Evolutionary conservation across 345 rosid species (phyloP).

Genomic region (Orychophragmus violaceus): DNA sequence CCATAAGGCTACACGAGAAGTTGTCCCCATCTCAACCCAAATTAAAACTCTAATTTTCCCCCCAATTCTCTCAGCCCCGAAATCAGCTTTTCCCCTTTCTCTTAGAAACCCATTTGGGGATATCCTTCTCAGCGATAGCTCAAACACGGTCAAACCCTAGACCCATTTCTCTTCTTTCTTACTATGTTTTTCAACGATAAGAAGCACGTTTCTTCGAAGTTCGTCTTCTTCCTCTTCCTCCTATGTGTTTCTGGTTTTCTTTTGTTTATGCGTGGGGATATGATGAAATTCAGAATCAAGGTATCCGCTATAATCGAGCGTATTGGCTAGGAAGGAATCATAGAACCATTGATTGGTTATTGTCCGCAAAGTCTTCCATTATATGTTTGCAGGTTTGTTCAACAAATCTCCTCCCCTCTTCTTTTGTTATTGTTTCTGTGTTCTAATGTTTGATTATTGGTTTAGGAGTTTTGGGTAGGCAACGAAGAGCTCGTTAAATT

Average conservation of each 20-base stretch:
- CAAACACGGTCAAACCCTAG: too few relatives aligned
- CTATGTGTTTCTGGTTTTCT: background rate
- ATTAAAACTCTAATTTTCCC: too few relatives aligned
- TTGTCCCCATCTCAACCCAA: too few relatives aligned
- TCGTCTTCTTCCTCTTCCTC: too few relatives aligned
- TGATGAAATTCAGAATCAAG: slow-evolving; percentile 55
- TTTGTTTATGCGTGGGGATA: background rate
- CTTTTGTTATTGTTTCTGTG: background rate
- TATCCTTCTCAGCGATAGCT: too few relatives aligned
- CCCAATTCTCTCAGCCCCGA: too few relatives aligned
- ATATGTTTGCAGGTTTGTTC: slow-evolving; percentile 83
- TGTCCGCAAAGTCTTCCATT: slow-evolving; percentile 72
- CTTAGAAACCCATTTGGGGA: too few relatives aligned
- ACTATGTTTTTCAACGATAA: too few relatives aligned
- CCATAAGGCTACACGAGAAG: too few relatives aligned
- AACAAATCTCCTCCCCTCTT: background rate
- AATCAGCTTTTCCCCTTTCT: too few relatives aligned
- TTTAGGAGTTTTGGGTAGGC: slow-evolving; percentile 90
- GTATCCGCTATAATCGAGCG: slow-evolving; percentile 52
- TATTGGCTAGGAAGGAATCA: slow-evolving; percentile 78
- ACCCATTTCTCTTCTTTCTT: too few relatives aligned
- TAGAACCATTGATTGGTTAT: slow-evolving; percentile 69
- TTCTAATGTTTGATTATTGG: background rate
- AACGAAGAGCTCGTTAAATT: slow-evolving; percentile 78
- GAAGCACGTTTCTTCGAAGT: too few relatives aligned